These are phyloP conservation scores for Trametes cinnabarina DNA, from an alignment of 768 basidiomycete species.

Conservation along the genomic window DNA sequence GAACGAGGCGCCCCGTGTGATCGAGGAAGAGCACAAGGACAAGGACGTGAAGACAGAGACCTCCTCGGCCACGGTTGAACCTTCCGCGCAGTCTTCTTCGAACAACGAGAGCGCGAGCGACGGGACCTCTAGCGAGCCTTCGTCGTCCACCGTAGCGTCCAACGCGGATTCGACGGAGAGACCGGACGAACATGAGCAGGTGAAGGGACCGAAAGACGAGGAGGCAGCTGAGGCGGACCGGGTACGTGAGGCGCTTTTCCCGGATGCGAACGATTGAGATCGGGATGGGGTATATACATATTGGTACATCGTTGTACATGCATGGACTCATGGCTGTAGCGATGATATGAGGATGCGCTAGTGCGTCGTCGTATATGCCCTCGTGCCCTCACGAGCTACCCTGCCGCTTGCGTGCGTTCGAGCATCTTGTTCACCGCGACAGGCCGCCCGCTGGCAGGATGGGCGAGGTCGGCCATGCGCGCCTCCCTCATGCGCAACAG, in stretches of 20 bases:
- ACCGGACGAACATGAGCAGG: conserved; percentile 4
- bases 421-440: conserved; percentile 68
- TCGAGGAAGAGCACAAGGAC: neutral
- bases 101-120: neutral
- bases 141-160: neutral
- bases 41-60: neutral
- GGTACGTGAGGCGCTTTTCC: conserved; percentile 38
- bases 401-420: conserved; percentile 61
- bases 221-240: conserved; percentile 37
- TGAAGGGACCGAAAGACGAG: conserved; percentile 29
- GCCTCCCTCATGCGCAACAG: conserved; percentile 67
- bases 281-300: conserved; percentile 3
- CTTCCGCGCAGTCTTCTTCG: neutral
- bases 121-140: neutral
- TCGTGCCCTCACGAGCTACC: neutral
- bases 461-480: conserved; percentile 54
- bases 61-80: neutral
- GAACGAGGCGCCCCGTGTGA: neutral
- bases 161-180: neutral
- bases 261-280: conserved; percentile 20
- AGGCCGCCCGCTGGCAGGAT: conserved; percentile 47
- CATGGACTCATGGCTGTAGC: conserved; percentile 1
- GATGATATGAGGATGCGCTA: neutral
- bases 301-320: conserved; percentile 6
- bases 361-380: too few relatives aligned